A percentile compares a stretch with the other conserved stretches of the same genome.
These are phyloP conservation scores for Fusarium sp. DNA, from an alignment of 2,329 filamentous ascomycete species.

Conservation along the genomic window DNA sequence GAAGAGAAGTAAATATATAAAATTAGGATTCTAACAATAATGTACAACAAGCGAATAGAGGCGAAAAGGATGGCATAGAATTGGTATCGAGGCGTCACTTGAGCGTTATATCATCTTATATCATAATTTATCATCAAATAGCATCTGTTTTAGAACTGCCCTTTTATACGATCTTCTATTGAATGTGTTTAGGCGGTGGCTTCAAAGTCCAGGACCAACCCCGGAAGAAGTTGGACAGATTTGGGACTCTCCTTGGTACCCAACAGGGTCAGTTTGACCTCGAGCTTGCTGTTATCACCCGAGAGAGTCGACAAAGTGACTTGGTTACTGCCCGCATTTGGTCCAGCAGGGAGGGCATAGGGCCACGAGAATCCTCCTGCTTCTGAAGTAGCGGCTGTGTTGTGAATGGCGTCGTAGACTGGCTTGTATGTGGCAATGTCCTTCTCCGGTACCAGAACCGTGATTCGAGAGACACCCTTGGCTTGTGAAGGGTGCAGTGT, in stretches of 20 bases:
- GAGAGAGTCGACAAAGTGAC: slow-evolving; percentile 27
- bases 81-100: too few species aligned
- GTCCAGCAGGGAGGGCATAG: slow-evolving; percentile 37
- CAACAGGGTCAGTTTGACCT: slow-evolving; percentile 42
- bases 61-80: too few species aligned
- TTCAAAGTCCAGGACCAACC: slow-evolving; percentile 44
- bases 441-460: slow-evolving; percentile 53
- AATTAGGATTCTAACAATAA: background rate
- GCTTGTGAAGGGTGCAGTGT: slow-evolving; percentile 67
- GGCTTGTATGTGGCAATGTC: slow-evolving; percentile 34
- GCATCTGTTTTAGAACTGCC: background rate
- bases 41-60: too few species aligned
- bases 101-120: too few species aligned
- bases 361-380: slow-evolving; percentile 32
- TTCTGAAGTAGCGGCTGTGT: background rate
- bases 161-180: background rate
- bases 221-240: slow-evolving; percentile 43
- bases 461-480: slow-evolving; percentile 65
- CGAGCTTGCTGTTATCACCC: slow-evolving; percentile 13
- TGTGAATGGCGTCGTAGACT: slow-evolving; percentile 52
- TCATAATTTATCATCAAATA: too few species aligned
- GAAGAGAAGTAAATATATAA: background rate
- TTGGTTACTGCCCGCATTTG: slow-evolving; percentile 29
- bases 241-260: slow-evolving; percentile 44
- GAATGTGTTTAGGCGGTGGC: slow-evolving; percentile 4